Conservation (phyloP, 176 grass and related monocot species). For the Miscanthus lutarioriparius region DNA sequence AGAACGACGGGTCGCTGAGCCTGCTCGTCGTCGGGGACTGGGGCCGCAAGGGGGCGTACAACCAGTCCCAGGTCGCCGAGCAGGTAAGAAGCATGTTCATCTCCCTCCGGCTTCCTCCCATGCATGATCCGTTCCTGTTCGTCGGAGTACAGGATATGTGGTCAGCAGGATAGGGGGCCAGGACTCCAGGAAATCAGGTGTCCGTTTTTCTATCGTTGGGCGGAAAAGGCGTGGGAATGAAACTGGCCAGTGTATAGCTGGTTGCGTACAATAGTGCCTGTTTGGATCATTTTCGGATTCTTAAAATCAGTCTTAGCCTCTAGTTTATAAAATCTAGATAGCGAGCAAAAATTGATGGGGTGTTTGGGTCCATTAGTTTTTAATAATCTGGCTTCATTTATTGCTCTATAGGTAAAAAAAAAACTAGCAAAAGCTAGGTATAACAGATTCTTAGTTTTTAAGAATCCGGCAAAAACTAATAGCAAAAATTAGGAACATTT, state of each 20-base stretch:
- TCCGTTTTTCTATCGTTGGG: not conserved
- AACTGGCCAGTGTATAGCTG: not conserved
- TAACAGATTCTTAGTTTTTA: too few species aligned
- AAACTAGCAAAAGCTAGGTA: too few species aligned
- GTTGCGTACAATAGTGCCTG: too few species aligned
- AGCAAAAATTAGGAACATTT: too few species aligned
- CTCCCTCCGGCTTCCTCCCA: not conserved
- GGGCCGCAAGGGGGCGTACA: slow-evolving; percentile 71
- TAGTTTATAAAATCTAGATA: too few species aligned
- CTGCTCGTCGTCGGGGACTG: slow-evolving; percentile 83
- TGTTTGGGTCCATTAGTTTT: too few species aligned
- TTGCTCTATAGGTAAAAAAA: too few species aligned
- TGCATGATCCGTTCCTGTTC: not conserved
- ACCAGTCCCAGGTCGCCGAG: slow-evolving; percentile 67
- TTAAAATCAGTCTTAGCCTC: too few species aligned
- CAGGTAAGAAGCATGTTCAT: slow-evolving; percentile 42
- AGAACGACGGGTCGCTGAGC: slow-evolving; percentile 59
- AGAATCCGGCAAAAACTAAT: too few species aligned
- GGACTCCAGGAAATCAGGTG: not conserved
- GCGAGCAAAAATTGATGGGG: too few species aligned
- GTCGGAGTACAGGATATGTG: not conserved
- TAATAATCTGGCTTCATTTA: too few species aligned
- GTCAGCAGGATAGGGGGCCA: not conserved
- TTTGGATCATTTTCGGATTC: too few species aligned
- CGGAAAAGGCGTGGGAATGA: not conserved